Percentiles rank a stretch among this genome's conserved stretches.
Conservation (phyloP, 2,329 filamentous ascomycete genomes). For the Talaromyces islandicus region DNA sequence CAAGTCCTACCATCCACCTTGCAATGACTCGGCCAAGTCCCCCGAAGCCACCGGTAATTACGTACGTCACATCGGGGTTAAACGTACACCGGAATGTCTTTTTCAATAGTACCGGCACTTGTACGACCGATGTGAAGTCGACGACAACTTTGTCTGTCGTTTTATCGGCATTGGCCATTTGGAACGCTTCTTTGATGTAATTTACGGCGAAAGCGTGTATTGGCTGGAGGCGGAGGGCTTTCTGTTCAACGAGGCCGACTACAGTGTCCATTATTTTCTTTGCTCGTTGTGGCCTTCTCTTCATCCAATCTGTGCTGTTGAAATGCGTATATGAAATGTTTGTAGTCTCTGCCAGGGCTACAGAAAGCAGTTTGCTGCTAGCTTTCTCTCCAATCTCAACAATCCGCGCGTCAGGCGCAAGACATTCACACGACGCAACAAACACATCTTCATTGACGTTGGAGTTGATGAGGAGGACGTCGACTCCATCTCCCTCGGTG, state of each 20-base stretch:
- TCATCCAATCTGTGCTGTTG: neutral
- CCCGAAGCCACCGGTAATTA: constrained; percentile 1
- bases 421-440: constrained; percentile 3
- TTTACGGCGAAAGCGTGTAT: neutral
- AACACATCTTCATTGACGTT: neutral
- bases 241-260: neutral
- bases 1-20: constrained; percentile 1
- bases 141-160: neutral
- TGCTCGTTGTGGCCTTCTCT: neutral
- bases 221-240: neutral
- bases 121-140: neutral
- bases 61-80: neutral
- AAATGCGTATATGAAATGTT: constrained; percentile 3
- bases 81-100: neutral
- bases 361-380: neutral
- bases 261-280: neutral
- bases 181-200: neutral
- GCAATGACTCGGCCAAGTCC: constrained; percentile 3
- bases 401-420: constrained; percentile 3
- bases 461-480: neutral
- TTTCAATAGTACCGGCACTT: neutral
- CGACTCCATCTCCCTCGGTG: neutral
- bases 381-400: constrained; percentile 6
- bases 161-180: neutral
- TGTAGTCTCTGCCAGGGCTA: neutral